phyloP scores from a whole-genome alignment of 169 alveolate species.

The Plasmodium yoelii region DNA sequence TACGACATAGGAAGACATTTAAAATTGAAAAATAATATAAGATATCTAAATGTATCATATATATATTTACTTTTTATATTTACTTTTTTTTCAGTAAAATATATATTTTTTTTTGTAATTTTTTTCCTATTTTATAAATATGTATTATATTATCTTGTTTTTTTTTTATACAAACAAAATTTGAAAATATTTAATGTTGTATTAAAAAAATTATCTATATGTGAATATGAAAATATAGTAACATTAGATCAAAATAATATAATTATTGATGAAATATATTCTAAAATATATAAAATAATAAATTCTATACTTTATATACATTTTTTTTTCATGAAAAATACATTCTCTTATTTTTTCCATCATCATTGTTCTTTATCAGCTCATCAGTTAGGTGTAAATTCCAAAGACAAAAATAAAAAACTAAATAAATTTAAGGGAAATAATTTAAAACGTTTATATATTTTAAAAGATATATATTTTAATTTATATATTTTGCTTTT shows the following conservation, averaged over 20 bases:
- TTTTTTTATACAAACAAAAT: conserved; percentile 20
- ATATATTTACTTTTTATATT: conserved; percentile 2
- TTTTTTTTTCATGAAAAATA: conserved; percentile 15
- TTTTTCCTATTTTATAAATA: conserved; percentile 4
- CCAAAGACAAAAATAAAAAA: neutral
- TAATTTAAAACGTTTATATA: conserved; percentile 4
- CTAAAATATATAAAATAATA: conserved; percentile 20
- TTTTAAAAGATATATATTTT: conserved; percentile 13
- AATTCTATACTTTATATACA: conserved; percentile 9
- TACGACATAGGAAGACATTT: neutral
- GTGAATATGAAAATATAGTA: neutral
- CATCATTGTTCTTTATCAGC: neutral
- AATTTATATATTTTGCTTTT: neutral
- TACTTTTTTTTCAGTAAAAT: conserved; percentile 9
- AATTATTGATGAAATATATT: conserved; percentile 10
- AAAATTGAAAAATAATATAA: neutral
- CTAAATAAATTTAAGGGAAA: neutral
- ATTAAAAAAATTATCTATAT: conserved; percentile 4
- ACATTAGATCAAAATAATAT: neutral
- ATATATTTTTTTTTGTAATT: conserved; percentile 5
- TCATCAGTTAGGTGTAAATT: neutral
- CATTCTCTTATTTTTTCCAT: neutral
- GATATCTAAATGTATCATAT: neutral
- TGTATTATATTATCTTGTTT: conserved; percentile 7
- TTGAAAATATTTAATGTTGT: conserved; percentile 12